Conservation (phyloP, 352 stramenopile genomes). For the Bremia lactucae region DNA sequence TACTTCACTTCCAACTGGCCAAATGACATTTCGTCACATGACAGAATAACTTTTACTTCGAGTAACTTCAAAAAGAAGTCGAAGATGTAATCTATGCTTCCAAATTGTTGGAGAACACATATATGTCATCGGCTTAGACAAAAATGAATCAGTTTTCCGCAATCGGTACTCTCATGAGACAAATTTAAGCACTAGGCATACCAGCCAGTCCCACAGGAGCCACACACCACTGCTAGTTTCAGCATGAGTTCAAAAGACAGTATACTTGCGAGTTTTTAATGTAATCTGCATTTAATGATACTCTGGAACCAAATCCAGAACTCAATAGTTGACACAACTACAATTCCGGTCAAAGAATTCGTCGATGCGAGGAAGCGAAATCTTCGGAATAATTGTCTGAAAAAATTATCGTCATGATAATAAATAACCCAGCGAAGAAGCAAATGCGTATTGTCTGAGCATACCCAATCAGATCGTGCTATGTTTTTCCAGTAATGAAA, state of each 20-base stretch:
- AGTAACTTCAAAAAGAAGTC: not conserved
- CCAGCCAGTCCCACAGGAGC: constrained; percentile 2
- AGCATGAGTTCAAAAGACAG: not conserved
- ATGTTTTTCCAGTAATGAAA: not conserved
- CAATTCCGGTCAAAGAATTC: not conserved
- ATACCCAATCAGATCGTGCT: not conserved
- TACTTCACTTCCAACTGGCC: not conserved
- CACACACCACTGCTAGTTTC: constrained; percentile 6
- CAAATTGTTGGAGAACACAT: constrained; percentile 2
- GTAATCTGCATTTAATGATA: constrained; percentile 5
- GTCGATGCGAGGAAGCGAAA: constrained; percentile 1
- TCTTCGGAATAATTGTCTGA: not conserved
- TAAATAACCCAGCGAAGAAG: not conserved
- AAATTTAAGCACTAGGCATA: constrained; percentile 1
- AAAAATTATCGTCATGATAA: not conserved
- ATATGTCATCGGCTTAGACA: constrained; percentile 4
- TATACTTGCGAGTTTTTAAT: not conserved
- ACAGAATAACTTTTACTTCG: not conserved
- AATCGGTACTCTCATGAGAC: not conserved
- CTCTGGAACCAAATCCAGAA: not conserved
- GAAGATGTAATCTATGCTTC: not conserved
- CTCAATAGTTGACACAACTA: not conserved
- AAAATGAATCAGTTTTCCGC: not conserved
- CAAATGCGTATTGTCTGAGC: not conserved
- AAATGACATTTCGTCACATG: not conserved